Base-by-base conservation (phyloP, 106 monocot genomes). In the Narthecium ossifragum region DNA sequence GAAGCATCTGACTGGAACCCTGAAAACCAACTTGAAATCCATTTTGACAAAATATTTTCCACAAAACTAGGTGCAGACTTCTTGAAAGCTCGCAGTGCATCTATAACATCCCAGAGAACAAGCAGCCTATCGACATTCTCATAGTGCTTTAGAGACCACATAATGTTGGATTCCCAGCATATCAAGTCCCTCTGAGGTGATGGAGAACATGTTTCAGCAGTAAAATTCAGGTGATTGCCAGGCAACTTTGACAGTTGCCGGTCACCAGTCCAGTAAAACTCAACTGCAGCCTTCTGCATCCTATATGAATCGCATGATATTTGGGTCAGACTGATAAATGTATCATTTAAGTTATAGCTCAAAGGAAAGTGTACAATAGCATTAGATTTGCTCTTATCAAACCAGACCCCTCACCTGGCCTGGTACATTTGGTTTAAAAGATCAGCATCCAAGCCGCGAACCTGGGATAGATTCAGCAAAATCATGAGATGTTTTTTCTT, bases 381-480 rank as follows among this genome's bases (percentile, higher is more conserved):
- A n/a, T n/a, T n/a, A n/a, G n/a, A n/a, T n/a, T n/a, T n/a, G n/a
- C 17, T 27, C 20, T 45, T 46, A 9, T 0, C 31, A 13, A 39
- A 49, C n/a, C n/a, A 45, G 37, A 43, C 22, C 11, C 58, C 58
- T 63, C 61, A 89, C 89, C 78, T 85, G 36, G 76, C 80, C 41
- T 92, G 75, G 75, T 92, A 92, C 92, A 92, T 92, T 58, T 27
- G 87, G 25, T 92, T 73, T 73, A 88, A 59, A 55, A 81, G 65
- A 38, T 68, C 58, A 26, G 68, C 26, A 63, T 92, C 92, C 29
- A 92, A 75, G 56, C 75, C 76, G 33, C 73, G 83, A n/a, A 88
- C 91, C 86, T 92, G 77, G 34, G 43, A 43, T 13, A 13, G 18
- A 53, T 53, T 27, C 28, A 15, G 26, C 8, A 53, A 8, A 27